A percentile compares a stretch with the other conserved stretches of the same genome.
Evolutionary conservation across 805 yeast species (phyloP).

Genomic region (Kluyveromyces nonfermentans): DNA sequence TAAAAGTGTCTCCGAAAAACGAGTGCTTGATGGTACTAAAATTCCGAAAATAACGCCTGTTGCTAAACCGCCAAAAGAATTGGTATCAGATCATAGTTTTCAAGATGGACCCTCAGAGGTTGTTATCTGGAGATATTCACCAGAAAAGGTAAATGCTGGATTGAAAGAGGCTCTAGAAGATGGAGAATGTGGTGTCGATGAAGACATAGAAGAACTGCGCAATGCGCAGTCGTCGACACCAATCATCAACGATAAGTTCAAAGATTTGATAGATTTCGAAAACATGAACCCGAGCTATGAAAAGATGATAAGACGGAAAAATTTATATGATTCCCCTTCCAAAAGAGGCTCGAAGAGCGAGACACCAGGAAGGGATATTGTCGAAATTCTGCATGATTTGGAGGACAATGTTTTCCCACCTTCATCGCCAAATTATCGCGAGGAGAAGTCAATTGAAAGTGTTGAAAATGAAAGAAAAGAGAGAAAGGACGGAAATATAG

Average conservation of each 20-base stretch:
- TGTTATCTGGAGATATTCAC: slow-evolving; percentile 28
- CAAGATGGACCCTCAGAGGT: slow-evolving; percentile 18
- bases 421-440: neutral
- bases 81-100: neutral
- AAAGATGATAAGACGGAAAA: slow-evolving; percentile 5
- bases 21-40: slow-evolving; percentile 1
- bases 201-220: slow-evolving; percentile 4
- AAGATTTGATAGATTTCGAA: slow-evolving; percentile 18
- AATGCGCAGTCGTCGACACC: slow-evolving; percentile 24
- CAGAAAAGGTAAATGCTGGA: slow-evolving; percentile 10
- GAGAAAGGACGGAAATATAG: neutral
- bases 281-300: slow-evolving; percentile 11
- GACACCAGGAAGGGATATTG: slow-evolving; percentile 20
- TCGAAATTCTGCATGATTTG: slow-evolving; percentile 24
- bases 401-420: slow-evolving; percentile 2
- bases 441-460: neutral
- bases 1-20: slow-evolving; percentile 5
- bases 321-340: neutral
- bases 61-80: slow-evolving; percentile 6
- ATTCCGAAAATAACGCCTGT: neutral
- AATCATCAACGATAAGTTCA: slow-evolving; percentile 18
- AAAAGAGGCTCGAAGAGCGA: neutral
- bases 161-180: slow-evolving; percentile 7
- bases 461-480: neutral
- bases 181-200: slow-evolving; percentile 14